These are phyloP conservation scores for Cystobasidiopsis lactophilus DNA, from an alignment of 768 basidiomycete species.

Conservation along the genomic window DNA sequence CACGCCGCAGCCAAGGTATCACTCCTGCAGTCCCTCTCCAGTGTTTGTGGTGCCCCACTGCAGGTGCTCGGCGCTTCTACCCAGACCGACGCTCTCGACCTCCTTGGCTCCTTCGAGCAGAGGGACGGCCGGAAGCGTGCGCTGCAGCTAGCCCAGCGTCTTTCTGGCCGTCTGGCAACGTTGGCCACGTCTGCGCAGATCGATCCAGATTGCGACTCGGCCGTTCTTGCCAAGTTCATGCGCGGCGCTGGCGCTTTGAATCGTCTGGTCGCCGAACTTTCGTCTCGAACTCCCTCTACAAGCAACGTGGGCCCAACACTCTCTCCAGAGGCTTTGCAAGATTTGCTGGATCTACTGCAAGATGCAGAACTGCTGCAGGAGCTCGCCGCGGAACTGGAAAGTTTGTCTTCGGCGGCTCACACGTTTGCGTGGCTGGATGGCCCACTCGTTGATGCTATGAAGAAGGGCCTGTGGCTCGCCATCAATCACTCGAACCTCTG, in stretches of 20 bases:
- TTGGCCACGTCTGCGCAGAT: too few relatives aligned
- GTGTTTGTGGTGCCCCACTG: constrained; percentile 43
- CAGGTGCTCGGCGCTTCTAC: constrained; percentile 57
- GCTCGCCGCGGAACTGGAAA: not conserved
- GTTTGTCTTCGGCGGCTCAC: not conserved
- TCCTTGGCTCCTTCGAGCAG: constrained; percentile 90
- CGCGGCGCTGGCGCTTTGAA: too few relatives aligned
- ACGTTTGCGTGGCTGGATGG: constrained; percentile 90
- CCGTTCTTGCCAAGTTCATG: too few relatives aligned
- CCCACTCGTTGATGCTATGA: constrained; percentile 65
- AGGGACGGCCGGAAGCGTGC: constrained; percentile 30
- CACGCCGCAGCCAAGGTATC: constrained; percentile 57
- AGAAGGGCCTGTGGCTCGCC: constrained; percentile 66
- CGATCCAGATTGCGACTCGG: not conserved
- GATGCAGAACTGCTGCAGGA: not conserved
- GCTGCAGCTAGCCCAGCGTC: too few relatives aligned
- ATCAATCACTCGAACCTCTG: constrained; percentile 87
- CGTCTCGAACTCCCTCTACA: too few relatives aligned
- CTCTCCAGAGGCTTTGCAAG: too few relatives aligned
- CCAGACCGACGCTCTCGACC: constrained; percentile 77
- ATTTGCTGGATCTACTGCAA: not conserved
- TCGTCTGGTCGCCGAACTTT: not conserved
- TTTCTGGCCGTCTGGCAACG: too few relatives aligned
- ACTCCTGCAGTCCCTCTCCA: constrained; percentile 45
- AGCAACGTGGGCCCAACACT: too few relatives aligned